Conservation (phyloP, 768 basidiomycete genomes). For the Agrocybe praecox region DNA sequence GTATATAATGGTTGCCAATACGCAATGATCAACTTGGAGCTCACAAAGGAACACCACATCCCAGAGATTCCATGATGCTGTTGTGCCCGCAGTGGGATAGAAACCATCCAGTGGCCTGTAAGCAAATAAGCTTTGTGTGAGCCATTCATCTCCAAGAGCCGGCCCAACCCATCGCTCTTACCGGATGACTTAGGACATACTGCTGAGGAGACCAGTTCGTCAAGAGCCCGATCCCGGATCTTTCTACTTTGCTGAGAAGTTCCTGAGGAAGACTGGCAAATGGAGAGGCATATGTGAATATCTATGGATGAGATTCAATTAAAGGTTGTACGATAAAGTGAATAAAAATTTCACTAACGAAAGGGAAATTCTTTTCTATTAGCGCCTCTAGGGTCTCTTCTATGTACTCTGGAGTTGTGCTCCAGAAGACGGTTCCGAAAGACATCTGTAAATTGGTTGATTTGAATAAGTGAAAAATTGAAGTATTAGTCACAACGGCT, state of each 20-base stretch:
- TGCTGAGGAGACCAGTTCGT: slow-evolving; percentile 4
- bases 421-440: slow-evolving; percentile 5
- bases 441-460: background rate
- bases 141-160: too few relatives aligned
- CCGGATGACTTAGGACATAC: slow-evolving; percentile 1
- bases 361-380: slow-evolving; percentile 3
- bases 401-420: background rate
- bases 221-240: background rate
- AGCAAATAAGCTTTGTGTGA: too few relatives aligned
- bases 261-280: background rate
- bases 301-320: background rate
- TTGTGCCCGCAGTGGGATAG: slow-evolving; percentile 13
- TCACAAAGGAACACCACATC: slow-evolving; percentile 11
- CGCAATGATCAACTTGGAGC: background rate
- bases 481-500: background rate
- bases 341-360: background rate
- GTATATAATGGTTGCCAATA: background rate
- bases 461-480: background rate
- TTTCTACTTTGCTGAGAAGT: background rate
- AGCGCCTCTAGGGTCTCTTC: slow-evolving; percentile 5
- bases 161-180: background rate
- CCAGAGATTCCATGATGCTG: slow-evolving; percentile 11
- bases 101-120: slow-evolving; percentile 14
- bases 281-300: background rate
- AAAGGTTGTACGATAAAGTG: background rate